Percentiles rank a stretch among this genome's conserved stretches.
These are phyloP conservation scores for Schizothecium vesticola DNA, from an alignment of 495 filamentous ascomycete genomes.

Conservation along the genomic window DNA sequence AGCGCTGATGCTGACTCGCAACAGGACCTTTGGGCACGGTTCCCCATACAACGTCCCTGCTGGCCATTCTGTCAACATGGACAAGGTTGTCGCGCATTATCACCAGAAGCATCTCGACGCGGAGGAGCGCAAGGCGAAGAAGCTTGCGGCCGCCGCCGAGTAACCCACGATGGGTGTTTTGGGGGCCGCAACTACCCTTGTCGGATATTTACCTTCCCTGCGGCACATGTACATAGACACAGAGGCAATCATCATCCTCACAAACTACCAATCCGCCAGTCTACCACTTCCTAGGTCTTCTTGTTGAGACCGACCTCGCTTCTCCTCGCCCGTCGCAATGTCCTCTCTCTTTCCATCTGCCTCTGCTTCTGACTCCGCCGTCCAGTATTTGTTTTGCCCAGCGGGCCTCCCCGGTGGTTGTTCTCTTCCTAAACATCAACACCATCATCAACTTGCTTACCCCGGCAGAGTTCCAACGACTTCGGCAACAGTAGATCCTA, in stretches of 20 bases:
- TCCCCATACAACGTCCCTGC: conserved; percentile 42
- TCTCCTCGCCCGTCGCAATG: neutral
- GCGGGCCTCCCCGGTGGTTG: neutral
- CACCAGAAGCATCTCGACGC: conserved; percentile 39
- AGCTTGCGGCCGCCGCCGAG: conserved; percentile 29
- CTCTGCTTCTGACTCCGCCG: neutral
- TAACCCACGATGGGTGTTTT: conserved; percentile 10
- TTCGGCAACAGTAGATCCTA: no score
- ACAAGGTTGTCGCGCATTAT: conserved; percentile 46
- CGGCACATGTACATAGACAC: conserved; percentile 25
- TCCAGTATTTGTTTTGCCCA: neutral
- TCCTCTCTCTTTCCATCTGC: neutral
- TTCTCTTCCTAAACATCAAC: no score
- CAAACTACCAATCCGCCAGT: neutral
- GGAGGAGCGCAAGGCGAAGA: conserved; percentile 43
- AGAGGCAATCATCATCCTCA: conserved; percentile 15
- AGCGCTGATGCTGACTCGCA: conserved; percentile 24
- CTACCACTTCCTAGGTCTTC: neutral
- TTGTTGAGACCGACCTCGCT: neutral
- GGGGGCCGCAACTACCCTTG: neutral
- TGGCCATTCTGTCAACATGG: conserved; percentile 38
- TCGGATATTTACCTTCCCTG: conserved; percentile 5
- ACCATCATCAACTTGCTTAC: no score
- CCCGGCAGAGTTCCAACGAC: no score
- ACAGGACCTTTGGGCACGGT: conserved; percentile 40